A percentile compares a stretch with the other conserved stretches of the same genome.
Conservation (phyloP, 148 eudicot species). For the Spergularia marina region DNA sequence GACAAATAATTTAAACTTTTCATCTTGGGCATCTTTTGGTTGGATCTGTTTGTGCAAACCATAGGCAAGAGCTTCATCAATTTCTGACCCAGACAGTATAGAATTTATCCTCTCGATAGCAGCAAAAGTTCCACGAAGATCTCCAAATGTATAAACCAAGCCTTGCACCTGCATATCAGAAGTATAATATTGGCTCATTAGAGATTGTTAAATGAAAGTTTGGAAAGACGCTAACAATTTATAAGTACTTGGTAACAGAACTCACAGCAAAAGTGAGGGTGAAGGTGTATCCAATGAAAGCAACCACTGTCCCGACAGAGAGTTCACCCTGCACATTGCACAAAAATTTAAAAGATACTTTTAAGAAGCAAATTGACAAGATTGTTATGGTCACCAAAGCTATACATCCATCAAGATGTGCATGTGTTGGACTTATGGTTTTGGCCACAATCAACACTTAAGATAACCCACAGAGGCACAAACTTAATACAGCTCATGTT, state of each 20-base stretch:
- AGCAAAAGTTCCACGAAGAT: constrained; percentile 93
- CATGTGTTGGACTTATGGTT: too few relatives aligned
- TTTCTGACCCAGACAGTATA: constrained; percentile 69
- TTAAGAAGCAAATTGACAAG: neutral
- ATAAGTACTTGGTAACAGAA: constrained; percentile 9
- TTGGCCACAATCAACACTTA: too few relatives aligned
- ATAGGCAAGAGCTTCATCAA: constrained; percentile 86
- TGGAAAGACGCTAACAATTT: neutral
- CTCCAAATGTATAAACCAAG: constrained; percentile 90
- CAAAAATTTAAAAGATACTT: neutral
- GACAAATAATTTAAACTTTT: constrained; percentile 47
- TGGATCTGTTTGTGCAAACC: constrained; percentile 76
- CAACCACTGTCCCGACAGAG: constrained; percentile 79
- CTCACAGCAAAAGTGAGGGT: constrained; percentile 96
- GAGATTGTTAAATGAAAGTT: constrained; percentile 13
- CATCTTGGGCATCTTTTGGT: constrained; percentile 51
- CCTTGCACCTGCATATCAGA: constrained; percentile 80
- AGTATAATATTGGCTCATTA: neutral
- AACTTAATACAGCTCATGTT: too few relatives aligned
- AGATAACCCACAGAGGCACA: too few relatives aligned
- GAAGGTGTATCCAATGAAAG: constrained; percentile 96
- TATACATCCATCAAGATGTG: neutral
- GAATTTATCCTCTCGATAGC: constrained; percentile 94
- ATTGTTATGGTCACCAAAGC: neutral
- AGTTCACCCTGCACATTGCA: constrained; percentile 79